Evolutionary conservation across 768 basidiomycete species (phyloP), one percentile per base, ranked within the genome.

Genomic region (Hericium alpestre): DNA sequence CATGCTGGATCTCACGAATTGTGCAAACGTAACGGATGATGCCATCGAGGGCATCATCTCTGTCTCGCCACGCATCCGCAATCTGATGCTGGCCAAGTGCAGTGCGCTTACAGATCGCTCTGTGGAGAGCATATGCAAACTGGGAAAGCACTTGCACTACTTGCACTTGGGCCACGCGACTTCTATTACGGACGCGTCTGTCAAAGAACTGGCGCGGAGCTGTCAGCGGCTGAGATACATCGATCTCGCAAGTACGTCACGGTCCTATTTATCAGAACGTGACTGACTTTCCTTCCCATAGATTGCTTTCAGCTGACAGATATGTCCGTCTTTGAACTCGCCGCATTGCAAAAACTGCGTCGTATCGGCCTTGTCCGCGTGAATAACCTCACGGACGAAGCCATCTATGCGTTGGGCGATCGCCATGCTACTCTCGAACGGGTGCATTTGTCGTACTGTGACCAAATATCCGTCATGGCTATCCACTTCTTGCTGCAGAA

Each of bases 401-500:
- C 92, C 2, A 84, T 98, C 37, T 89, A 88, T 67, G 79, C 93
- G 1, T 80, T 99, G 10, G 90, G 84, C 9, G 88, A 92, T 59
- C 82, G 92, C 15, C 84, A 90, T 64, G 81, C 83, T 27, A 87
- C 91, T 9, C 78, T 98, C 22, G 96, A 99, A 68, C 86, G 96
- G 41, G 92, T 99, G 20, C 96, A 99, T 71, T 76, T 99, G 51
- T 96, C 93, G 2, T 97, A 98, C 67, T 99, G 96, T 70, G 92
- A 96, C 68, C 90, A 94, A 65, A 87, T 99, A 56, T 84, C 89
- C 6, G 90, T 97, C 63, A 80, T 86, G 74, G 93, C 93, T 16
- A 82, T 98, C 51, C 88, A 94, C 65, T 91, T 87, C 69, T 79
- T 99, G 48, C 79, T 99, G 46, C 84, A 88, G 66, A 86, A 87